Evolutionary conservation across 306 rosid species (phyloP), one percentile per base, ranked within the genome.

Genomic region (Ochetophila trinervis): DNA sequence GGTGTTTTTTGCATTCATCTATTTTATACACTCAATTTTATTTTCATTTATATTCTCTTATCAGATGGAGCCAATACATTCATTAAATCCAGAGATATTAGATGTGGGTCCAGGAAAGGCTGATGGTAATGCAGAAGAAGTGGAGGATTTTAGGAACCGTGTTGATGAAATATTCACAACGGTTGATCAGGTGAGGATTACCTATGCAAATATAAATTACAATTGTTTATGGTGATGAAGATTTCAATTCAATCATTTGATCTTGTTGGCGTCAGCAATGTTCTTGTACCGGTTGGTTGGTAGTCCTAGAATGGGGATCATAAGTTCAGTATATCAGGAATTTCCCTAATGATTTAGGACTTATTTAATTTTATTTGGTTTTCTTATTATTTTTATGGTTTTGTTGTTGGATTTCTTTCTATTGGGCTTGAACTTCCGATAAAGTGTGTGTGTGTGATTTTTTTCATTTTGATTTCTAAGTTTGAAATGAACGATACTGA

Each of bases 101-200:
- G n/a, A 62, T 15, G 65, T 18, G 1, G 67, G 34, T 37, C 61
- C 23, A 18, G 75, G 53, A 35, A 45, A 35, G 4, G 35, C 6
- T 9, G 70, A 14, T 2, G 69, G 53, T 23, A 40, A 49, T 47
- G 55, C 66, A 3, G 37, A 69, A 22, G 75, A 78, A 53, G 59
- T 65, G 47, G 76, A 79, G 65, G 63, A 58, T n/a, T 64, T 74
- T 62, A 40, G 58, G 63, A 19, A 1, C 23, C 60, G 71, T 22
- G 35, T 84, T 19, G 19, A 62, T 64, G 81, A 70, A 73, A 71
- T 80, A 37, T 63, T 45, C 37, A 18, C 58, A 18, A 71, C 51
- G 53, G 79, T 89, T 54, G 73, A 78, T 23, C 67, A 67, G 85
- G 90, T 89, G 45, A 59, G 76, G 27, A 53, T 55, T 52, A 9